Percentiles rank a stretch among this genome's conserved stretches.
phyloP scores from a whole-genome alignment of 495 filamentous ascomycete genomes.

The Tuber borchii region DNA sequence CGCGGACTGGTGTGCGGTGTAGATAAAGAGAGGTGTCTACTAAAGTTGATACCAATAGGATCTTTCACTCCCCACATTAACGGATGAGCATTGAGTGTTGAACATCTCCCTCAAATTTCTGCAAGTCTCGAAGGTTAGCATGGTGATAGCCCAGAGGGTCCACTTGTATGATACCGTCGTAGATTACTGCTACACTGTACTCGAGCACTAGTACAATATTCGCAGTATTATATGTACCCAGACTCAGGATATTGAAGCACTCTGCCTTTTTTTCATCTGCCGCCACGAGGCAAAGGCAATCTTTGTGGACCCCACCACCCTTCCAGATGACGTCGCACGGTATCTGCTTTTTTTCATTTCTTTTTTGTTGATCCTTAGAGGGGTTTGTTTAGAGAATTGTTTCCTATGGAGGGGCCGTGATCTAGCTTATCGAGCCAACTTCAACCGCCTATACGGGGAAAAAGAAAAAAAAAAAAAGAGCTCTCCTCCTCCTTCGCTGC shows the following conservation, averaged over 20 bases:
- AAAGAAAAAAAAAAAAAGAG: not conserved
- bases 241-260: not conserved
- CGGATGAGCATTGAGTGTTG: not conserved
- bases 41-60: not conserved
- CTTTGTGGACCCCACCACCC: slow-evolving; percentile 26
- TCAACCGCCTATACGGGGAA: not conserved
- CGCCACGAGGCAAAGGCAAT: not conserved
- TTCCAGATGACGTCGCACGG: slow-evolving; percentile 34
- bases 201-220: too few species aligned
- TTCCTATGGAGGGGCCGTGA: slow-evolving; percentile 25
- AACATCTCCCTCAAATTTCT: not conserved
- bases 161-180: not conserved
- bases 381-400: slow-evolving; percentile 16
- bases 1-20: slow-evolving; percentile 3
- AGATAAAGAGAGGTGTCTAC: not conserved
- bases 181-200: not conserved
- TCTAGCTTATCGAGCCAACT: slow-evolving; percentile 18
- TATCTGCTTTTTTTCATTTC: slow-evolving; percentile 26
- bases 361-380: slow-evolving; percentile 28
- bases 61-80: not conserved
- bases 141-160: not conserved
- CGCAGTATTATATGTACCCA: not conserved
- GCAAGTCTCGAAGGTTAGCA: not conserved
- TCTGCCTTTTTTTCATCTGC: not conserved
- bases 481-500: slow-evolving; percentile 15